Evolutionary conservation across 345 rosid species (phyloP).

Genomic region (Psidium guajava): DNA sequence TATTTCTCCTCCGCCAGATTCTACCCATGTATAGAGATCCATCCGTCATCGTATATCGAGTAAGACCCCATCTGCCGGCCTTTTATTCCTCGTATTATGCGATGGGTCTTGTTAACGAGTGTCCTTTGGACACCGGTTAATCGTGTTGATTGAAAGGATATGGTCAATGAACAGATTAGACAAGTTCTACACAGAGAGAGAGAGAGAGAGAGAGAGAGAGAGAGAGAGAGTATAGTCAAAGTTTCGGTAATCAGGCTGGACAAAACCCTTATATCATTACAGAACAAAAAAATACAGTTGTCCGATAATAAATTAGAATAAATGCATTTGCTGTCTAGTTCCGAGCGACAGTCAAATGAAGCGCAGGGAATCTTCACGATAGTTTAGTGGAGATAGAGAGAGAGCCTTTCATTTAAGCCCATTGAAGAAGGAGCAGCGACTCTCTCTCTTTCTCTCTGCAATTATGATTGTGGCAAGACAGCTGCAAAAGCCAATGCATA

Average conservation of each 20-base stretch:
- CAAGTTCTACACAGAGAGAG: neutral
- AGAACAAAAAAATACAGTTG: neutral
- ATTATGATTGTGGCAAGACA: neutral
- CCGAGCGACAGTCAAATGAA: neutral
- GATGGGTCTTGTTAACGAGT: neutral
- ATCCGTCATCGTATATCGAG: neutral
- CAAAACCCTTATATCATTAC: neutral
- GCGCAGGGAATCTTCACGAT: neutral
- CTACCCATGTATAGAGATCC: neutral
- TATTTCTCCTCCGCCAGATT: neutral
- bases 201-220: too few relatives aligned
- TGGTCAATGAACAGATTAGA: neutral
- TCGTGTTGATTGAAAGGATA: neutral
- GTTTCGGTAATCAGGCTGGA: neutral
- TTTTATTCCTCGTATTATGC: neutral
- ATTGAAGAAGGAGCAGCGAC: neutral
- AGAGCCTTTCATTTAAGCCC: neutral
- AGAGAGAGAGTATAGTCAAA: neutral
- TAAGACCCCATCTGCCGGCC: neutral
- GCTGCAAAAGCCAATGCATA: neutral
- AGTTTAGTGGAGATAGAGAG: neutral
- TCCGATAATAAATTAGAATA: neutral
- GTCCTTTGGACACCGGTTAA: neutral
- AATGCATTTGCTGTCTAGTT: neutral
- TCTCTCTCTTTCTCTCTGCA: neutral